phyloP scores from a whole-genome alignment of 495 filamentous ascomycete species.

The Penicillium maclennaniae region DNA sequence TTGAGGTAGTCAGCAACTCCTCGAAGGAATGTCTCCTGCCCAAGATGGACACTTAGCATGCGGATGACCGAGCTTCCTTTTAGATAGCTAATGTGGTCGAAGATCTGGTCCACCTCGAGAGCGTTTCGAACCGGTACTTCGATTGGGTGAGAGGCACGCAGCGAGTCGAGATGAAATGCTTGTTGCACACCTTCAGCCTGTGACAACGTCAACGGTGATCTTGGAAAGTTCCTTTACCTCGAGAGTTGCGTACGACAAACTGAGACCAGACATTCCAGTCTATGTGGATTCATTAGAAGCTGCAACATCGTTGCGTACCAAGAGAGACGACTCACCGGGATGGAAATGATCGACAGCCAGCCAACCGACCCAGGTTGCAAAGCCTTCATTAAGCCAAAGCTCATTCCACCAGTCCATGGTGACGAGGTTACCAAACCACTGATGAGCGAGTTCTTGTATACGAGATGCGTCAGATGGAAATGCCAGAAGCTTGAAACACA shows the following conservation, averaged over 20 bases:
- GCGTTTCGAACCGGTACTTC: constrained; percentile 88
- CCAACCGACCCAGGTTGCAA: constrained; percentile 98
- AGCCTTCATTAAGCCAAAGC: constrained; percentile 95
- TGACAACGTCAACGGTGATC: constrained; percentile 34
- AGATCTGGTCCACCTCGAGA: constrained; percentile 92
- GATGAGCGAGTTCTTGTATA: constrained; percentile 76
- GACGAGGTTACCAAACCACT: constrained; percentile 98
- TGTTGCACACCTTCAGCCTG: constrained; percentile 84
- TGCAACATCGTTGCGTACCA: neutral
- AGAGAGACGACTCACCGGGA: constrained; percentile 49
- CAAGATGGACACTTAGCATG: constrained; percentile 86
- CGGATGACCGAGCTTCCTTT: constrained; percentile 95
- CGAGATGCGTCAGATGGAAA: constrained; percentile 5
- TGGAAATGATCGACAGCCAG: constrained; percentile 86
- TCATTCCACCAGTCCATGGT: constrained; percentile 84
- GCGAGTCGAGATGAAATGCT: constrained; percentile 82
- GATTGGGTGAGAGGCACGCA: constrained; percentile 90
- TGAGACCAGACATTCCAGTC: constrained; percentile 95
- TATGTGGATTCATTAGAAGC: constrained; percentile 15
- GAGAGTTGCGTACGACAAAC: constrained; percentile 71
- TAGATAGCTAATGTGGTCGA: constrained; percentile 90
- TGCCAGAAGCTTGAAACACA: neutral
- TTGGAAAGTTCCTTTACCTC: constrained; percentile 41
- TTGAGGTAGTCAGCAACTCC: constrained; percentile 88
- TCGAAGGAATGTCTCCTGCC: constrained; percentile 77